Evolutionary conservation across 2,329 filamentous ascomycete species (phyloP).

Genomic region (Scedosporium apiospermum): DNA sequence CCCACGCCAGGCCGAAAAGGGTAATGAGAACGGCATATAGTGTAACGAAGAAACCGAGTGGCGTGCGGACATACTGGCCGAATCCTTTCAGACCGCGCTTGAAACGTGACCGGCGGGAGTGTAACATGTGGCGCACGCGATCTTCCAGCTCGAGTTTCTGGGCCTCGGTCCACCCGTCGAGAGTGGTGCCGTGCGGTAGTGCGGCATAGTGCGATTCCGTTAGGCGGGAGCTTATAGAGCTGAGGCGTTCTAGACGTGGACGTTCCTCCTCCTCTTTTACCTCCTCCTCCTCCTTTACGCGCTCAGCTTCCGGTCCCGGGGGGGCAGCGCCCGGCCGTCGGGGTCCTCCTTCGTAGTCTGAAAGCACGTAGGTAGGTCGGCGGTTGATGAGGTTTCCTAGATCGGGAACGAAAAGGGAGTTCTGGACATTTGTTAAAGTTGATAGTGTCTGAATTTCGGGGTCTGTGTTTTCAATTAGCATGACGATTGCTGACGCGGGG

Average conservation of each 20-base stretch:
- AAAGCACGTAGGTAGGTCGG: constrained; percentile 67
- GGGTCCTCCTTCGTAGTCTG: constrained; percentile 27
- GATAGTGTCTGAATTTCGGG: constrained; percentile 76
- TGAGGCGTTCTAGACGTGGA: constrained; percentile 25
- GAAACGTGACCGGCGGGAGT: constrained; percentile 70
- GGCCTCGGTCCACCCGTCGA: constrained; percentile 65
- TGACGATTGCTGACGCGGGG: background rate
- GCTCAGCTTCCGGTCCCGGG: background rate
- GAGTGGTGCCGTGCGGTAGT: constrained; percentile 60
- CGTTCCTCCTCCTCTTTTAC: constrained; percentile 8
- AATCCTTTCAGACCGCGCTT: constrained; percentile 75
- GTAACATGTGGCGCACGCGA: constrained; percentile 78
- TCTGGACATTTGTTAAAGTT: constrained; percentile 81
- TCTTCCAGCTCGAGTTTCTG: constrained; percentile 75
- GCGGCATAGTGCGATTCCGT: constrained; percentile 69
- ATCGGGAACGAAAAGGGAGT: constrained; percentile 77
- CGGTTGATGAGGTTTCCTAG: constrained; percentile 69
- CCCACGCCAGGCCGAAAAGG: constrained; percentile 77
- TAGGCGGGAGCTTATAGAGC: constrained; percentile 58
- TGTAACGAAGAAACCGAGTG: constrained; percentile 75
- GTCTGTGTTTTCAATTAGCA: constrained; percentile 37
- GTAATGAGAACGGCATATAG: constrained; percentile 77
- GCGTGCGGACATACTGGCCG: constrained; percentile 64
- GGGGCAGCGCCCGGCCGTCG: background rate
- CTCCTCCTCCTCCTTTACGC: constrained; percentile 15